Evolutionary conservation across 176 grass and related monocot genomes (phyloP).

Genomic region (Eremochloa ophiuroides): DNA sequence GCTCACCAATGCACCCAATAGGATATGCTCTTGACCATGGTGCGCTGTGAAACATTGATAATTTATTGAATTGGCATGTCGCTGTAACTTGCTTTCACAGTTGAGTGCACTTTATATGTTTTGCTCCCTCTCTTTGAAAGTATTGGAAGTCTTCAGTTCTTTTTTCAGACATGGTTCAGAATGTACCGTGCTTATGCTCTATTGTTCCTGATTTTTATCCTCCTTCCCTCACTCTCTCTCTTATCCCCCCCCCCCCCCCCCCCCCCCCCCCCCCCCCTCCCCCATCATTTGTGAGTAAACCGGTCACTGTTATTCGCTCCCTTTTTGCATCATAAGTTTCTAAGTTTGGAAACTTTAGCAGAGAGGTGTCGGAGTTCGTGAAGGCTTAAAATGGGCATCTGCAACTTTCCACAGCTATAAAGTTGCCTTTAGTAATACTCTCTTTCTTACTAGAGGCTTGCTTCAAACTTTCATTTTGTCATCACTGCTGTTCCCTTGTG

Average conservation of each 20-base stretch:
- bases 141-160: not conserved
- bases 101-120: not conserved
- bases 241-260: no score
- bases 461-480: slow-evolving; percentile 25
- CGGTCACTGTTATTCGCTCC: not conserved
- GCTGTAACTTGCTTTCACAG: not conserved
- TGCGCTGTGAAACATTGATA: not conserved
- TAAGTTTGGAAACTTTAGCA: slow-evolving; percentile 48
- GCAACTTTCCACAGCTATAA: slow-evolving; percentile 46
- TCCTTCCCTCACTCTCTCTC: not conserved
- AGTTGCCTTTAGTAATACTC: slow-evolving; percentile 57
- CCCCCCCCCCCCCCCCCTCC: no score
- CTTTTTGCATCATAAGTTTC: slow-evolving; percentile 41
- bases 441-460: slow-evolving; percentile 40
- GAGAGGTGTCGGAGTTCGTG: slow-evolving; percentile 47
- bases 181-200: not conserved
- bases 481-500: not conserved
- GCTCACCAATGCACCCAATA: not conserved
- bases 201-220: not conserved
- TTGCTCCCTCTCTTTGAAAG: not conserved
- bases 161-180: not conserved
- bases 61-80: not conserved
- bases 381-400: slow-evolving; percentile 59
- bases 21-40: slow-evolving; percentile 5
- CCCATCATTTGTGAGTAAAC: not conserved